Conservation (phyloP, 2,329 filamentous ascomycete genomes). For the Trichoderma lentiforme region DNA sequence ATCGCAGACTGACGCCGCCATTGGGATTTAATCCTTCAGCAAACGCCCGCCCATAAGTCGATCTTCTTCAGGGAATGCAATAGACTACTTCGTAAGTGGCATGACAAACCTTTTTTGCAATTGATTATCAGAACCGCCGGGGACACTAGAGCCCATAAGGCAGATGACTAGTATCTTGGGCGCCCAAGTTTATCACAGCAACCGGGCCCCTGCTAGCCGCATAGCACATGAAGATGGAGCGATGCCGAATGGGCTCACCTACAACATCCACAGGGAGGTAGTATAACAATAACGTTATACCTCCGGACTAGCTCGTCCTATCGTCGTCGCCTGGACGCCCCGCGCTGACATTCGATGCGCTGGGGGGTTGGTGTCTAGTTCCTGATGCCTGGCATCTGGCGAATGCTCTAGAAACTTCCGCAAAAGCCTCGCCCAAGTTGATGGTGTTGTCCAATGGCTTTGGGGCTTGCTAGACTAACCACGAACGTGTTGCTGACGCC, state of each 20-base stretch:
- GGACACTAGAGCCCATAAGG: conserved; percentile 1
- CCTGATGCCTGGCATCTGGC: background rate
- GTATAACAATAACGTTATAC: background rate
- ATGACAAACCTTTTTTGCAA: background rate
- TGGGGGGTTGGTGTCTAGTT: background rate
- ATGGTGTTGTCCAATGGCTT: background rate
- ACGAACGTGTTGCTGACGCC: background rate
- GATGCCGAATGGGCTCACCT: background rate
- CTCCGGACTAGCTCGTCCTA: background rate
- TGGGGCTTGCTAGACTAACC: background rate
- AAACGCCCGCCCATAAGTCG: background rate
- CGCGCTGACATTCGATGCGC: background rate
- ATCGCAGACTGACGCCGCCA: background rate
- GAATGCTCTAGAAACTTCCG: conserved; percentile 7
- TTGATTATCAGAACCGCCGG: background rate
- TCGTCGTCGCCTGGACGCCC: background rate
- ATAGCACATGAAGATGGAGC: background rate
- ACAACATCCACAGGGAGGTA: background rate
- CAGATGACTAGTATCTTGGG: conserved; percentile 2
- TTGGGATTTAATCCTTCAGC: background rate
- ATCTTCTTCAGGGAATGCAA: background rate
- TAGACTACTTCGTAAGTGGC: background rate
- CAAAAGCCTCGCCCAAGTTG: background rate
- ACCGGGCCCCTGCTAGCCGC: background rate
- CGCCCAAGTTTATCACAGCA: background rate